These are phyloP conservation scores for Diutina pseudorugosa DNA, from an alignment of 1,139 yeast genomes.

Conservation along the genomic window DNA sequence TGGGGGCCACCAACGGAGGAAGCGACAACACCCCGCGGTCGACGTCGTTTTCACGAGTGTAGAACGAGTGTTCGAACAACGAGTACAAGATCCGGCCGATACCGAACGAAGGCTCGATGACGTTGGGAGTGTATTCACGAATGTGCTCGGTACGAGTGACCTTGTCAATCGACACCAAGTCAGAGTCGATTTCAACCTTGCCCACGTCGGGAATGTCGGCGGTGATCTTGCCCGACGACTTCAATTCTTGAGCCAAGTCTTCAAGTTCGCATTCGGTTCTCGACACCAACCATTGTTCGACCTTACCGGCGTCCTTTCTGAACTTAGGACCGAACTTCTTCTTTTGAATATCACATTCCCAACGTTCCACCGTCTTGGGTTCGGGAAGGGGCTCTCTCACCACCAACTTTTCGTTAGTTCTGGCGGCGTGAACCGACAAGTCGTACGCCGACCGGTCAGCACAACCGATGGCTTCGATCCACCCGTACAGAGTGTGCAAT, in stretches of 20 bases:
- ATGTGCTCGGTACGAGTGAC: conserved; percentile 77
- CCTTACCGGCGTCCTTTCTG: conserved; percentile 92
- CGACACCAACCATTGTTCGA: conserved; percentile 64
- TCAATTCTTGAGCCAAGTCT: conserved; percentile 58
- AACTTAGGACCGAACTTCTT: conserved; percentile 96
- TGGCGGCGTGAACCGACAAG: conserved; percentile 86
- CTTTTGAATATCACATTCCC: conserved; percentile 78
- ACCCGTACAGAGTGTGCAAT: conserved; percentile 87
- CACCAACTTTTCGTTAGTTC: conserved; percentile 88
- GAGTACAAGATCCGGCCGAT: conserved; percentile 95
- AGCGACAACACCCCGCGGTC: conserved; percentile 89
- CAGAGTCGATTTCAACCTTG: conserved; percentile 55
- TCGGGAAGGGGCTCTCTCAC: conserved; percentile 83
- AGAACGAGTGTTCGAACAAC: conserved; percentile 86
- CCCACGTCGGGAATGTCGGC: conserved; percentile 52
- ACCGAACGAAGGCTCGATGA: conserved; percentile 98
- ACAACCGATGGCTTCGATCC: conserved; percentile 99
- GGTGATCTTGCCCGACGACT: conserved; percentile 48
- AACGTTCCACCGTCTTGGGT: conserved; percentile 73
- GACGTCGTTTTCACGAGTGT: conserved; percentile 87
- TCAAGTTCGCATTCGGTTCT: conserved; percentile 85
- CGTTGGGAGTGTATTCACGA: conserved; percentile 94
- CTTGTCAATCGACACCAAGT: conserved; percentile 65
- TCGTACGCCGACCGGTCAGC: conserved; percentile 99
- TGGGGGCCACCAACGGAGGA: conserved; percentile 95